Percentiles rank a stretch among this genome's conserved stretches.
Conservation (phyloP, 257 asterid species). For the Voacanga thouarsii region DNA sequence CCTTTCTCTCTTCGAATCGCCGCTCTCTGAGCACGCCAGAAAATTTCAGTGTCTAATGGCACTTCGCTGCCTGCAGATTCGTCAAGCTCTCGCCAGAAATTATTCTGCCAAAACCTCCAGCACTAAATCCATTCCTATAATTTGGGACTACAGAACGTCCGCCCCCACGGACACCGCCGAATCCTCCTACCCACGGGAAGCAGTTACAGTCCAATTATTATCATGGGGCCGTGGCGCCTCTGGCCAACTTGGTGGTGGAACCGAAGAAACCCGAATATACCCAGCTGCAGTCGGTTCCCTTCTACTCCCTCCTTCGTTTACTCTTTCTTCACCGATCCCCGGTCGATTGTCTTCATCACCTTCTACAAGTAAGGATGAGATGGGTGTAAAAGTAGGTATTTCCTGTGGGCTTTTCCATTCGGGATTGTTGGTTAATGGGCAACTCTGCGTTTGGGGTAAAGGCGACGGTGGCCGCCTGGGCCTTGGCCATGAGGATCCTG, state of each 20-base stretch:
- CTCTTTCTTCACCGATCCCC: constrained; percentile 52
- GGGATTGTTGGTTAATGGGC: constrained; percentile 68
- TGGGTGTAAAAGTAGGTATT: constrained; percentile 51
- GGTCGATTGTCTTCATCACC: constrained; percentile 46
- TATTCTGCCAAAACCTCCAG: constrained; percentile 1
- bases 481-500: constrained; percentile 69
- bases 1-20: too few relatives aligned
- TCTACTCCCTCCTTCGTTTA: constrained; percentile 46
- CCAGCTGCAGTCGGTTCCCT: constrained; percentile 68
- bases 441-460: constrained; percentile 91
- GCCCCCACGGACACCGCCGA: constrained; percentile 1
- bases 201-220: constrained; percentile 51
- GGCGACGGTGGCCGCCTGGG: constrained; percentile 99
- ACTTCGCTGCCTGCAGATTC: background rate
- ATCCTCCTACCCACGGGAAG: constrained; percentile 9
- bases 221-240: constrained; percentile 99
- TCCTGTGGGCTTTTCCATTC: constrained; percentile 94
- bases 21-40: background rate
- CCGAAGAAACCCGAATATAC: constrained; percentile 70
- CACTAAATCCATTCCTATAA: constrained; percentile 37
- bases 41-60: background rate
- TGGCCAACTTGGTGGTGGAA: constrained; percentile 92
- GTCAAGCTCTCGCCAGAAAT: background rate
- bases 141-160: constrained; percentile 40
- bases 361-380: constrained; percentile 2